Base-by-base conservation (phyloP, 805 yeast species). In the Yarrowia keelungensis region DNA sequence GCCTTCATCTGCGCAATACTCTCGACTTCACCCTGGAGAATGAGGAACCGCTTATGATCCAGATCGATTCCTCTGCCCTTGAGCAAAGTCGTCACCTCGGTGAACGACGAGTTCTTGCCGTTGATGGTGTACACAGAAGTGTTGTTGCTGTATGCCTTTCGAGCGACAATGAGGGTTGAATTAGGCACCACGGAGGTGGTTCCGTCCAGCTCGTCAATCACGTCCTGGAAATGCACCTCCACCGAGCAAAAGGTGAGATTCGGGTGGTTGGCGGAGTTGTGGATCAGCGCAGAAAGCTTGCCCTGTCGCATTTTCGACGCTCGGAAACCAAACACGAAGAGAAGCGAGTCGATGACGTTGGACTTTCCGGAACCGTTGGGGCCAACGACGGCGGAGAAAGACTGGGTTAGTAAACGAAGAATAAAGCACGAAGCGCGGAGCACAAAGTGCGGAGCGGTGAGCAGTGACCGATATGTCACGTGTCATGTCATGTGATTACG, bases 291-390 rank as follows among this genome's bases (percentile, higher is more conserved):
- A 1, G 95, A 87, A n/a, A 95, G 79, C 75, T 92, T 94, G 0
- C 94, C 90, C 73, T 95, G 99, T 75, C 99, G 88, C 97, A 95
- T 92, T 77, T 96, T 95, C 76, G 87, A 87, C 0, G 99, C 98
- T 69, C 98, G 83, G 79, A 95, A 95, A 0, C 99, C 99, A 81
- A 95, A 95, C 1, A 96, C 99, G 78, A 95, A 95, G 42, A 96
- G 84, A 83, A 95, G 87, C 5, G 98, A 92, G 77, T 96, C 99
- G 77, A 95, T 95, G 72, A 95, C 98, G 75, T 96, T 95, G 15
- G 98, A 93, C 79, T 95, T 95, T 2, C 99, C 99, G 12, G 97
- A 90, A 9, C 99, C 99, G 77, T 95, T 95, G 5, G 99, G 99
- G 0, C 99, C 99, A 14, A 95, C 98, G 11, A 95, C 97, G 0